Conservation (phyloP, 805 yeast species). For the Starmerella sp. region DNA sequence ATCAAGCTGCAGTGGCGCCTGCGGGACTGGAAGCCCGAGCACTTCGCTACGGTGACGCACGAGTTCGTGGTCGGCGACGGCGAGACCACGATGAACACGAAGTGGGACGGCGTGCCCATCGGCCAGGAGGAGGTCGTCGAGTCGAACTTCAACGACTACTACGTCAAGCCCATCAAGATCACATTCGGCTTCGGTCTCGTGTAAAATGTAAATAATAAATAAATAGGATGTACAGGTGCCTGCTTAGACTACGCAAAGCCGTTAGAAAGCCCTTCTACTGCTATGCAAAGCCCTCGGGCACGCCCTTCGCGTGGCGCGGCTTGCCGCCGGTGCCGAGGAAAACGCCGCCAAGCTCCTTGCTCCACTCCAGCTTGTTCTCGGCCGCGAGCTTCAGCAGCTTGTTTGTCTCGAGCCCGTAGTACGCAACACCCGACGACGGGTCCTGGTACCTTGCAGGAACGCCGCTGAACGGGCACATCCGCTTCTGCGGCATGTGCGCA, state of each 20-base stretch:
- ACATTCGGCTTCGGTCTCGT: conserved; percentile 83
- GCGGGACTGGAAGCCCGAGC: conserved; percentile 78
- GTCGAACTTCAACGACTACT: conserved; percentile 77
- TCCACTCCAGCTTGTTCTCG: conserved; percentile 44
- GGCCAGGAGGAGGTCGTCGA: conserved; percentile 88
- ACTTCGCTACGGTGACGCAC: conserved; percentile 58
- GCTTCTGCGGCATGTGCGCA: conserved; percentile 36
- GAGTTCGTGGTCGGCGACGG: conserved; percentile 64
- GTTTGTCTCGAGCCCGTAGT: conserved; percentile 72
- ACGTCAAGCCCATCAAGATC: conserved; percentile 75
- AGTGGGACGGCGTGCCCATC: conserved; percentile 80
- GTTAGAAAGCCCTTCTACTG: not conserved
- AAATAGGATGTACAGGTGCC: not conserved
- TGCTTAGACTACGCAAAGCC: not conserved
- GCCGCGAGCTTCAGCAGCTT: conserved; percentile 44
- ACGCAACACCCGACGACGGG: conserved; percentile 80
- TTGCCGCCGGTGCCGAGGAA: conserved; percentile 32
- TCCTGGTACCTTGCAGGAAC: conserved; percentile 73
- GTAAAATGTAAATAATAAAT: conserved; percentile 9
- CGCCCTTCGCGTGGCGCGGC: conserved; percentile 41
- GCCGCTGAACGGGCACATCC: conserved; percentile 64
- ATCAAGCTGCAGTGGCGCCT: conserved; percentile 79
- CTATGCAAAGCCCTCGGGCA: conserved; percentile 67
- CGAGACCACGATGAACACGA: conserved; percentile 70
- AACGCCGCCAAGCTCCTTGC: conserved; percentile 35